Evolutionary conservation across 1,284 basidiomycete genomes (phyloP).

Genomic region (Irpex sp.): DNA sequence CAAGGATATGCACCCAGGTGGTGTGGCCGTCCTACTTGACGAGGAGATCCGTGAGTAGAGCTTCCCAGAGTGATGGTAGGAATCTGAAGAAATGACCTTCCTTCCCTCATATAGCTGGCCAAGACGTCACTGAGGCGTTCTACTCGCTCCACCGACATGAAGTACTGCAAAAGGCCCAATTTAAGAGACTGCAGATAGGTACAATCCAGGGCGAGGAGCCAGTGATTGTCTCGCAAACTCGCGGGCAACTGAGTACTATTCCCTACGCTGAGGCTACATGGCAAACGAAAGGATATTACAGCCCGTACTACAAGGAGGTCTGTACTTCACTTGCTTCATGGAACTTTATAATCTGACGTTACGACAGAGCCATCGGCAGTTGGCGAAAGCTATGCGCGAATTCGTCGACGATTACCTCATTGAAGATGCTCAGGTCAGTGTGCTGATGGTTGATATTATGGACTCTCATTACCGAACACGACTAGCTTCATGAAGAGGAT

Average conservation of each 20-base stretch:
- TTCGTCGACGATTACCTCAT: conserved; percentile 48
- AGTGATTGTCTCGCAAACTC: conserved; percentile 46
- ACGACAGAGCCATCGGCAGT: conserved; percentile 42
- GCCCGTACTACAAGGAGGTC: conserved; percentile 65
- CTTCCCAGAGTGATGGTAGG: conserved; percentile 27
- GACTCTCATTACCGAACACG: not conserved
- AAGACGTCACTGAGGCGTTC: conserved; percentile 86
- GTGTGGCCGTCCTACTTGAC: conserved; percentile 71
- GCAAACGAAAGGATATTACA: conserved; percentile 63
- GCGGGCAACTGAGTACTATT: conserved; percentile 64
- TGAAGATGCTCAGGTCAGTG: conserved; percentile 43
- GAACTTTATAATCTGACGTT: not conserved
- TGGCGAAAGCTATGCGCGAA: conserved; percentile 45
- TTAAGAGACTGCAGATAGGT: conserved; percentile 68
- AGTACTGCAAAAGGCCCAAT: conserved; percentile 72
- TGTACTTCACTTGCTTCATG: not conserved
- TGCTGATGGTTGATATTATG: not conserved
- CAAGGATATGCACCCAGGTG: conserved; percentile 79
- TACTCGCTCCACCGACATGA: conserved; percentile 83
- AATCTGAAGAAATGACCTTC: not conserved
- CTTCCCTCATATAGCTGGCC: conserved; percentile 41
- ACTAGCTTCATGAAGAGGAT: conserved; percentile 67
- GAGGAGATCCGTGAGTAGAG: conserved; percentile 53
- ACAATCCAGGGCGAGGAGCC: conserved; percentile 63
- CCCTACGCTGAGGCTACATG: conserved; percentile 86